These are phyloP conservation scores for Pluteus cervinus DNA, from an alignment of 768 basidiomycete species.

Conservation along the genomic window DNA sequence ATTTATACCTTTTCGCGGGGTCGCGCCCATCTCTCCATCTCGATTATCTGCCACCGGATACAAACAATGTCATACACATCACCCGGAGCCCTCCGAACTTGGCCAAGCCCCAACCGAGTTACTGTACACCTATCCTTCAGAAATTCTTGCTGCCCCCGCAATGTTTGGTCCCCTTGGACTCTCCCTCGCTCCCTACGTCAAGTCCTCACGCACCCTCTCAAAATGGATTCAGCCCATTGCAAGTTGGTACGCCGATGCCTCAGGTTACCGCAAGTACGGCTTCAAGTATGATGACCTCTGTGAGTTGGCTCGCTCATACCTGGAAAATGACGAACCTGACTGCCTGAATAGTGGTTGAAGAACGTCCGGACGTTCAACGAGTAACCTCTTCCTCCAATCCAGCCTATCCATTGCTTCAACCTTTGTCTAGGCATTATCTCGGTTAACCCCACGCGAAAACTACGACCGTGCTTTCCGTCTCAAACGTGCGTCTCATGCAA, in stretches of 20 bases:
- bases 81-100: constrained; percentile 5
- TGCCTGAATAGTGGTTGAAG: constrained; percentile 58
- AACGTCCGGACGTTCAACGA: constrained; percentile 71
- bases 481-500: constrained; percentile 76
- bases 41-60: constrained; percentile 1
- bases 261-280: constrained; percentile 84
- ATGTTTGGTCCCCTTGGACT: constrained; percentile 62
- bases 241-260: constrained; percentile 71
- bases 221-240: constrained; percentile 73
- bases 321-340: constrained; percentile 5
- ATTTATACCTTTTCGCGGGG: constrained; percentile 22
- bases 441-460: constrained; percentile 70
- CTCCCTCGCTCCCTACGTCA: constrained; percentile 74
- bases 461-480: constrained; percentile 92
- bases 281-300: constrained; percentile 94
- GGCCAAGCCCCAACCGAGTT: neutral
- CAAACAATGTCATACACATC: constrained; percentile 8
- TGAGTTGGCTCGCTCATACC: constrained; percentile 35
- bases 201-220: constrained; percentile 60
- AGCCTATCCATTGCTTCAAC: neutral
- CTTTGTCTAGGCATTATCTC: constrained; percentile 63
- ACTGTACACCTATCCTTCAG: constrained; percentile 8
- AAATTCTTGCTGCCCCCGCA: constrained; percentile 17
- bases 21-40: constrained; percentile 4
- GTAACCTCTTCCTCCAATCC: constrained; percentile 32